Evolutionary conservation across 2,329 filamentous ascomycete species (phyloP).

Genomic region (Cladophialophora immunda): DNA sequence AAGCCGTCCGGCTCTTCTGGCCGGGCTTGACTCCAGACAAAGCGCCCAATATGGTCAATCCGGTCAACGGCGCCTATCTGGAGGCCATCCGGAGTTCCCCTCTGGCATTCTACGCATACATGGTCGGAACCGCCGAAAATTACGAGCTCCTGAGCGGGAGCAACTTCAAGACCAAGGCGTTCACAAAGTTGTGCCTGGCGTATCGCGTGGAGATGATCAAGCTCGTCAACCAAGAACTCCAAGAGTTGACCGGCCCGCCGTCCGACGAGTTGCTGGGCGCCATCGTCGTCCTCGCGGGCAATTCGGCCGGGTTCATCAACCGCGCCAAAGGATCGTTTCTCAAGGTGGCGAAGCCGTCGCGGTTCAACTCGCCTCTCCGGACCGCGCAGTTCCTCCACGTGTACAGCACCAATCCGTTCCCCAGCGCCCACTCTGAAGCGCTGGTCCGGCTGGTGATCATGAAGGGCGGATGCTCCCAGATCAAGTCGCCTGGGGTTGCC

Average conservation of each 20-base stretch:
- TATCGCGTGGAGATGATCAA: slow-evolving; percentile 19
- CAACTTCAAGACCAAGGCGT: not conserved
- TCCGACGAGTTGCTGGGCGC: slow-evolving; percentile 13
- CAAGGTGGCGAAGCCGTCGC: not conserved
- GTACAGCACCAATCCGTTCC: slow-evolving; percentile 6
- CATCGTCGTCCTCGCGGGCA: slow-evolving; percentile 13
- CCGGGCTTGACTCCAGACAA: not conserved
- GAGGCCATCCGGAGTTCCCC: slow-evolving; percentile 3
- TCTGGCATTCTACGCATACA: slow-evolving; percentile 13
- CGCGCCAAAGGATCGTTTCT: not conserved
- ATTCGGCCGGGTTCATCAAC: not conserved
- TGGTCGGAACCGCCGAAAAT: slow-evolving; percentile 10
- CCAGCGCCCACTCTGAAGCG: slow-evolving; percentile 6
- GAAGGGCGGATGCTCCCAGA: slow-evolving; percentile 13
- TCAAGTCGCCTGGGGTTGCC: slow-evolving; percentile 5
- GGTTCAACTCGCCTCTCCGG: slow-evolving; percentile 2
- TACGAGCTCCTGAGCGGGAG: slow-evolving; percentile 8
- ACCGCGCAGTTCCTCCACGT: slow-evolving; percentile 16
- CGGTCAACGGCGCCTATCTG: not conserved
- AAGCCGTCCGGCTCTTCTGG: not conserved
- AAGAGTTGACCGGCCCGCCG: slow-evolving; percentile 3
- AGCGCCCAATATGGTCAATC: not conserved
- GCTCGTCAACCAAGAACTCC: slow-evolving; percentile 6
- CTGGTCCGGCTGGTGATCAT: slow-evolving; percentile 5
- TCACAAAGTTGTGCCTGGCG: slow-evolving; percentile 10